These are phyloP conservation scores for Sonneratia caseolaris DNA, from an alignment of 345 rosid genomes.

Conservation along the genomic window DNA sequence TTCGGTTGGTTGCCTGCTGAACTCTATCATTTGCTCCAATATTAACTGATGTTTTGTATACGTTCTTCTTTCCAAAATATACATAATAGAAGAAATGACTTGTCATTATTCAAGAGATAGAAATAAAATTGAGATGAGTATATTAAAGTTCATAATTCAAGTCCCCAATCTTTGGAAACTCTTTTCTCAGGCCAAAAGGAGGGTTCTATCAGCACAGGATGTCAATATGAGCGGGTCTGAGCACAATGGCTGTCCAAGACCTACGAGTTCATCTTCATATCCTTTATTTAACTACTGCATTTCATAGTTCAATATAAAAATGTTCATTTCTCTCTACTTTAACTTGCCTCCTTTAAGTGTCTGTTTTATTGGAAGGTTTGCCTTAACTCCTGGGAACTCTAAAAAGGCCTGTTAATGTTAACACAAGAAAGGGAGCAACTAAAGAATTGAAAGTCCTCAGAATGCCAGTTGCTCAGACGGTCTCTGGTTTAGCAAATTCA, in stretches of 20 bases:
- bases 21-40: neutral
- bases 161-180: constrained; percentile 3
- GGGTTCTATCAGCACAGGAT: constrained; percentile 36
- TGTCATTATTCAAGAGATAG: neutral
- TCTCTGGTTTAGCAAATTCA: constrained; percentile 18
- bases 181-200: constrained; percentile 46
- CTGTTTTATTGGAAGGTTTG: constrained; percentile 17
- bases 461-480: constrained; percentile 29
- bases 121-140: neutral
- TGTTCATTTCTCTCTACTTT: constrained; percentile 6
- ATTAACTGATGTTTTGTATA: neutral
- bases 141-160: neutral
- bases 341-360: neutral
- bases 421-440: constrained; percentile 21
- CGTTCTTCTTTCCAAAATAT: neutral
- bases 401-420: constrained; percentile 46
- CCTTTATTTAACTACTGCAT: constrained; percentile 33
- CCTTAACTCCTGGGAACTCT: constrained; percentile 61
- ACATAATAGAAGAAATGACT: neutral
- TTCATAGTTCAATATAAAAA: neutral
- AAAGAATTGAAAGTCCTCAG: constrained; percentile 42
- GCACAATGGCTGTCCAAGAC: constrained; percentile 52
- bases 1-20: constrained; percentile 22
- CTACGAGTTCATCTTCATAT: constrained; percentile 64
- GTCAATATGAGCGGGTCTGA: constrained; percentile 56